Percentiles rank a stretch among this genome's conserved stretches.
Evolutionary conservation across 768 basidiomycete species (phyloP).

Genomic region (Russula abietina): DNA sequence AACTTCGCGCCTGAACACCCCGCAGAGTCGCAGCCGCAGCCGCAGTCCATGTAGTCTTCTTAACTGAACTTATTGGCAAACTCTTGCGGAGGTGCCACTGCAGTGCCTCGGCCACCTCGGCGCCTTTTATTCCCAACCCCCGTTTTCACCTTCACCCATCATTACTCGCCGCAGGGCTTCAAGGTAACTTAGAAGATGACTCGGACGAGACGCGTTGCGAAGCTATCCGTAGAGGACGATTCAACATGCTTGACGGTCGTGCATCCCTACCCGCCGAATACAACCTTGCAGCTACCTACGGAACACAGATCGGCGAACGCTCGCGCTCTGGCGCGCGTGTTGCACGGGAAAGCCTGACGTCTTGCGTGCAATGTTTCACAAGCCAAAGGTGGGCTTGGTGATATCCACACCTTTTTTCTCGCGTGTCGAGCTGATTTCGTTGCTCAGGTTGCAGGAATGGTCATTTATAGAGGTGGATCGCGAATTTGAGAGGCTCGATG

Average conservation of each 20-base stretch:
- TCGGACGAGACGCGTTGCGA: not conserved
- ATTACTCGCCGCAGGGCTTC: not conserved
- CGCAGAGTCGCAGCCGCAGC: no score
- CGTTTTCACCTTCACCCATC: not conserved
- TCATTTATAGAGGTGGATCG: constrained; percentile 42
- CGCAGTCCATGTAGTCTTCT: no score
- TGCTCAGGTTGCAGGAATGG: constrained; percentile 36
- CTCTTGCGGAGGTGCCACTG: not conserved
- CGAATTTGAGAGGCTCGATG: constrained; percentile 30
- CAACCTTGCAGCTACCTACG: constrained; percentile 37
- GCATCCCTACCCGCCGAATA: constrained; percentile 38
- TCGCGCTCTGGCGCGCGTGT: constrained; percentile 41
- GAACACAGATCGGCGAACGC: constrained; percentile 37
- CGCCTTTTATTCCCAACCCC: not conserved
- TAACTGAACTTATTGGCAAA: no score
- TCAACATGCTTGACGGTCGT: constrained; percentile 41
- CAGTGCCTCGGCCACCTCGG: not conserved
- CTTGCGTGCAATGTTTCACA: constrained; percentile 40
- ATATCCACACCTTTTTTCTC: not conserved
- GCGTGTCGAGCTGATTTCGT: not conserved
- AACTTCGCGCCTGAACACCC: no score
- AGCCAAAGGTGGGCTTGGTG: constrained; percentile 36
- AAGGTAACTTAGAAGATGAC: not conserved
- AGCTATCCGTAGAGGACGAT: constrained; percentile 34
- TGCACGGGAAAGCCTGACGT: constrained; percentile 32